Percentiles rank a stretch among this genome's conserved stretches.
These are phyloP conservation scores for Emmonsiellopsis sp. DNA, from an alignment of 2,329 filamentous ascomycete genomes.

Conservation along the genomic window DNA sequence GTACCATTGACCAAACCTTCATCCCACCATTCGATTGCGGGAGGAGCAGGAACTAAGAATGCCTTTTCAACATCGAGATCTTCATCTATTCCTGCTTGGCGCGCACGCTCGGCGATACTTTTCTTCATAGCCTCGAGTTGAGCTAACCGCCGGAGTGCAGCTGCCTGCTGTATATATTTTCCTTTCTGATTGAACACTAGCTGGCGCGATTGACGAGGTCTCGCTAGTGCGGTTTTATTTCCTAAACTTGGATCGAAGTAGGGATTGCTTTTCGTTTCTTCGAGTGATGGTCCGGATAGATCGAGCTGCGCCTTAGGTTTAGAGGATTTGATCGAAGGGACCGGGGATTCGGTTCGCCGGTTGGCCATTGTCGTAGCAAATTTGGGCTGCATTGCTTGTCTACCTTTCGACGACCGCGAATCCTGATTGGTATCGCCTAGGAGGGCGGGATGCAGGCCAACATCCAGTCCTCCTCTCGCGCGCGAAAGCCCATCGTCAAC, in stretches of 20 bases:
- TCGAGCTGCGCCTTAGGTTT: constrained; percentile 44
- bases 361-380: constrained; percentile 48
- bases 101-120: constrained; percentile 74
- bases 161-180: constrained; percentile 93
- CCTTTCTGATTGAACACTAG: constrained; percentile 90
- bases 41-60: constrained; percentile 73
- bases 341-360: constrained; percentile 39
- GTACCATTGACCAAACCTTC: constrained; percentile 70
- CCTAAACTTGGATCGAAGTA: constrained; percentile 67
- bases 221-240: constrained; percentile 48
- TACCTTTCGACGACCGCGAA: constrained; percentile 31
- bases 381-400: constrained; percentile 40
- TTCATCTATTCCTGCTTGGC: constrained; percentile 89
- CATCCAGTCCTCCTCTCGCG: constrained; percentile 60
- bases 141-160: constrained; percentile 76
- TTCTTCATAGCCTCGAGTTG: constrained; percentile 91
- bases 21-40: constrained; percentile 95
- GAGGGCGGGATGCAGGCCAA: constrained; percentile 69
- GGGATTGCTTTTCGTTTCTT: constrained; percentile 60
- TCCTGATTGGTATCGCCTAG: constrained; percentile 40
- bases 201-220: constrained; percentile 61
- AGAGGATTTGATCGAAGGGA: constrained; percentile 25
- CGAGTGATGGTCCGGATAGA: constrained; percentile 47
- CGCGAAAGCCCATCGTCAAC: constrained; percentile 39
- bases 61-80: constrained; percentile 82